Conservation (phyloP, 176 grass and related monocot species). For the Avena atlantica region DNA sequence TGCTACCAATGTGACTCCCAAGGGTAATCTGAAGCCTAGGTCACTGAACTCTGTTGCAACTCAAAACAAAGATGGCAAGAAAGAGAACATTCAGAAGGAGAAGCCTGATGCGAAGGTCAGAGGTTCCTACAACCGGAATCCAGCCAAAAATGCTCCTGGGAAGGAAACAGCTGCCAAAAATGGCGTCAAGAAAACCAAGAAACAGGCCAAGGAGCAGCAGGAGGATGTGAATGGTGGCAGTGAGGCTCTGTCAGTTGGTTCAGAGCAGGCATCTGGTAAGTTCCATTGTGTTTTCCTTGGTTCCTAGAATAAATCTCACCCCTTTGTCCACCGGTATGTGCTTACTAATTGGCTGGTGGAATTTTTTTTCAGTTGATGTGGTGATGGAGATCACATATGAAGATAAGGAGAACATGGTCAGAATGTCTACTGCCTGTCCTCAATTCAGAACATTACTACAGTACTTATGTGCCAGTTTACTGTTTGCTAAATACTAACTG, state of each 20-base stretch:
- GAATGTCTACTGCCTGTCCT: background rate
- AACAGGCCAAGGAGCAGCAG: conserved; percentile 51
- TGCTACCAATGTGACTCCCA: conserved; percentile 39
- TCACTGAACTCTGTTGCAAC: conserved; percentile 61
- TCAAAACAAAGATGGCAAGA: conserved; percentile 47
- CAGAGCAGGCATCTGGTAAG: conserved; percentile 62
- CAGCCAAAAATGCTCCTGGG: conserved; percentile 17
- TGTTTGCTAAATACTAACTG: background rate
- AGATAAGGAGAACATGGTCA: conserved; percentile 97
- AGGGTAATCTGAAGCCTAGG: conserved; percentile 70
- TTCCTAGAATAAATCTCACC: background rate
- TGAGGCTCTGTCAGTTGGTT: conserved; percentile 18
- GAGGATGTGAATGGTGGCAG: conserved; percentile 47
- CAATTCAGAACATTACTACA: background rate
- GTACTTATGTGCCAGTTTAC: background rate
- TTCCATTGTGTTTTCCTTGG: background rate
- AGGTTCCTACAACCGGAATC: conserved; percentile 54
- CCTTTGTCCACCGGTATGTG: background rate
- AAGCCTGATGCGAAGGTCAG: conserved; percentile 53
- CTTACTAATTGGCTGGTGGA: conserved; percentile 21
- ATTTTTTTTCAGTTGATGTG: conserved; percentile 38
- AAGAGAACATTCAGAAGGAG: conserved; percentile 55
- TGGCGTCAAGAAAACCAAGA: conserved; percentile 56
- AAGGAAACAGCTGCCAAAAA: conserved; percentile 50
- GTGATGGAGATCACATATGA: conserved; percentile 53